Base-by-base conservation (phyloP, 2,329 filamentous ascomycete genomes). In the Cytospora paraplurivora region DNA sequence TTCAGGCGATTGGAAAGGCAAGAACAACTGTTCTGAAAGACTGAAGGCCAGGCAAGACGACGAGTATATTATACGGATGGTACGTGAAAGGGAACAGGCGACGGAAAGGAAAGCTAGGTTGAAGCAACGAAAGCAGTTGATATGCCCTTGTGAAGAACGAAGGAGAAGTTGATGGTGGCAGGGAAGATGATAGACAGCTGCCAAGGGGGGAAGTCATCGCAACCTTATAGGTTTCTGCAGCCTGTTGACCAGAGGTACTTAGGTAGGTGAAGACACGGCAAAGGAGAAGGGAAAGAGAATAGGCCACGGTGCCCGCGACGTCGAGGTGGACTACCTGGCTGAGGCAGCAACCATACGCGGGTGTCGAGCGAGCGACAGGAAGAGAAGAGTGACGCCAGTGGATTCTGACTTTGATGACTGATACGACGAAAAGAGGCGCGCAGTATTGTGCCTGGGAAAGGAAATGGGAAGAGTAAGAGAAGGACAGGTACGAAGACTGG, bases 161-260 rank as follows among this genome's bases (percentile, higher is more conserved):
- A 69, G 57, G 59, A 61, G 68, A 67, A 69, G 70, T 72, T 69
- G 67, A 72, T 65, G 68, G 68, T 68, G 69, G 67, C 59, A 62
- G 65, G 68, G 41, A 49, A 61, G 54, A 64, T 44, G 27, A 27
- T 50, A 55, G 51, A 62, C 49, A 62, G 50, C 62, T 44, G 56
- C 55, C 44, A 55, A 71, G 69, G 70, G 69, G 73, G 73, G 44
- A 78, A 79, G 80, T 73, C 75, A 82, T 82, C 77, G 78, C 72
- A 81, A 78, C 81, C 82, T 85, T 85, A 84, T 85, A 85, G 73
- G 67, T 70, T 73, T 27, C 27, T 74, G 75, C 69, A 77, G 75
- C 75, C 77, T 78, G 73, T 73, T 56, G 62, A 70, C 68, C 65
- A 63, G 59, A 59, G 60, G 63, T 54, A 51, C 54, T 67, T 66